Base-by-base conservation (phyloP, 805 yeast genomes). In the Cephaloascus albidus region DNA sequence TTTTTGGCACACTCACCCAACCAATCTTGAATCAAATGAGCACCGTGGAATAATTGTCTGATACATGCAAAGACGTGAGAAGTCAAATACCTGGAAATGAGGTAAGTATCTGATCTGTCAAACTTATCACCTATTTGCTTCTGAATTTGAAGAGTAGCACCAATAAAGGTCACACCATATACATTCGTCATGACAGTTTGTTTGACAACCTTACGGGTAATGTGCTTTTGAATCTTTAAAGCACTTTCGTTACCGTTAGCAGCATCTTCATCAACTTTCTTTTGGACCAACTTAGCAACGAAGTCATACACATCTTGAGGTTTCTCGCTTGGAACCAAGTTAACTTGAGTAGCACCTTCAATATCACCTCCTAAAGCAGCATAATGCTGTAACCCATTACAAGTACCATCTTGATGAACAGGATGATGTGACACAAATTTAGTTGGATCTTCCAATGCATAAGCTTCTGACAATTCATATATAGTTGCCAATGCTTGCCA, bases 121-220 rank as follows among this genome's bases (percentile, higher is more conserved):
- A 74, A 76, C 38, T 76, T 58, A 37, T 76, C 80, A 23, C 72
- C 74, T 40, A 90, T 63, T 54, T 89, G 89, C 52, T 81, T 84
- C 41, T 78, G 75, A 52, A 90, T 87, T 61, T 90, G 98, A 3
- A 80, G 81, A 15, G 86, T 76, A 0, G 97, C 98, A 15, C 98
- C 98, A 45, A 86, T 74, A 54, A 75, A 87, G 0, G 98, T 90
- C 10, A 90, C 98, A 51, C 98, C 98, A 55, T 90, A 90, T 30
- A 90, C 98, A 52, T 88, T 89, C 0, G 98, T 90, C 98, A 90
- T 90, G 19, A 90, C 97, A 0, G 98, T 87, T 57, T 90, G 98
- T 55, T 90, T 90, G 30, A 93, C 96, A 36, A 93, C 81, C 55
- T 90, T 90, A 50, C 98, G 74, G 16, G 81, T 73, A 41, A 90